Evolutionary conservation across 352 stramenopile species (phyloP), one percentile per base, ranked within the genome.

Genomic region (Globisporangium yorkense): DNA sequence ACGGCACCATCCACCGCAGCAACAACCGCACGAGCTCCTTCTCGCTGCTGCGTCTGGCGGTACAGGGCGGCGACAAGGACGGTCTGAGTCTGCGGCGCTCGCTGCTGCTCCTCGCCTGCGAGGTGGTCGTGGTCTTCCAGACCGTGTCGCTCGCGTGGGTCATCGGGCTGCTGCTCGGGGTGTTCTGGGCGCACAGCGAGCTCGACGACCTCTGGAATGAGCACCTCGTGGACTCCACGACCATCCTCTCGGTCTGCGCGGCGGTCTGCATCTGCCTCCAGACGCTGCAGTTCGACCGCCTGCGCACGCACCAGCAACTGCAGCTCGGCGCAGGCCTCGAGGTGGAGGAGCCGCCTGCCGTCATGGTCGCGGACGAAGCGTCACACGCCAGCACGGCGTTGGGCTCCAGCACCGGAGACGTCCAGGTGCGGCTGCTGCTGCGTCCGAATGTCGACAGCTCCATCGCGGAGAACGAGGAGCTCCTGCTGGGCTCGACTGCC

Each of bases 41-140:
- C 54, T 78, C 75, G 46, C 69, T 87, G n/a, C 59, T 81, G 20
- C 72, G 74, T 16, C 80, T 71, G 29, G 63, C 72, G 15, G 78
- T 78, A 18, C 65, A 80, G 46, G 67, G 54, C 10, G 66, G 63
- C 29, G 70, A 77, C 52, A 65, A 43, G 21, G 65, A 72, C 44
- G 46, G 60, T 3, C 65, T 84, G 39, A 65, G 66, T 12, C 68
- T 93, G n/a, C 65, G 76, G 24, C 79, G 82, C 33, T 84, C 81
- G 2, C 45, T 61, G 4, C 58, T 80, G 29, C 61, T 93, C 27
- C 71, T 68, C 10, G 39, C 84, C n/a, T 88, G 85, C 58, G 84
- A 94, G 49, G 56, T 74, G n/a, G 62, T 86, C 57, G 71, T 87
- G 29, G 66, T 90, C 47, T 60, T 88, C 18, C 75, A 88, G 55